These are phyloP conservation scores for Nevesoporus exiguus DNA, from an alignment of 768 basidiomycete genomes.

Conservation along the genomic window DNA sequence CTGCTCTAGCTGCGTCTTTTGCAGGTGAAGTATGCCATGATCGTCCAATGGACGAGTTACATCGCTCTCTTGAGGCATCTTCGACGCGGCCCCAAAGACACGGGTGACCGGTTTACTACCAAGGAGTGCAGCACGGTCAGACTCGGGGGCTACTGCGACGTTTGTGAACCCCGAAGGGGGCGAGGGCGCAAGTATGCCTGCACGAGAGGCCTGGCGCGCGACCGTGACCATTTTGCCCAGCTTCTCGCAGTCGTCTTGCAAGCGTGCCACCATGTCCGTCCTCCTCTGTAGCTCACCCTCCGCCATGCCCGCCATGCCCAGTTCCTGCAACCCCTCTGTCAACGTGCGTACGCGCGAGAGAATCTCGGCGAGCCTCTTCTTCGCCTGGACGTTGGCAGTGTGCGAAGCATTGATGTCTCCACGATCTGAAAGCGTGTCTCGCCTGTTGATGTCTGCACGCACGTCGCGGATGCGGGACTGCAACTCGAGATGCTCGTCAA, in stretches of 20 bases:
- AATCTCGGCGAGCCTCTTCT: conserved; percentile 75
- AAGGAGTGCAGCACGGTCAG: conserved; percentile 66
- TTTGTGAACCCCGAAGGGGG: conserved; percentile 29
- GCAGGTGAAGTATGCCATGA: conserved; percentile 72
- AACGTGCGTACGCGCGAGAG: conserved; percentile 72
- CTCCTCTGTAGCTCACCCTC: conserved; percentile 91
- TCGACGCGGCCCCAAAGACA: conserved; percentile 68
- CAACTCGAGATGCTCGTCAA: conserved; percentile 82
- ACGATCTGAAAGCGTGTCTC: conserved; percentile 77
- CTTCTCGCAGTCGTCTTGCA: conserved; percentile 91
- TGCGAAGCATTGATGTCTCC: conserved; percentile 75
- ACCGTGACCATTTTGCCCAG: conserved; percentile 82
- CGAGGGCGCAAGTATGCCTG: conserved; percentile 26
- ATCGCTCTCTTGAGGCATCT: conserved; percentile 72
- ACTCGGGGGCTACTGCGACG: conserved; percentile 40
- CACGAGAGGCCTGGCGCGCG: conserved; percentile 51
- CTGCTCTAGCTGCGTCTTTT: conserved; percentile 73
- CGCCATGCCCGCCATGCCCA: conserved; percentile 70
- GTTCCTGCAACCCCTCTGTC: conserved; percentile 61
- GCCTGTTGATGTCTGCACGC: conserved; percentile 82
- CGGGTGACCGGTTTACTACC: conserved; percentile 57
- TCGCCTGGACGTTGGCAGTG: conserved; percentile 78
- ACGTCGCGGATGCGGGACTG: conserved; percentile 75
- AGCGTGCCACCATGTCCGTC: conserved; percentile 81
- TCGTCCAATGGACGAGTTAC: conserved; percentile 86